A percentile compares a stretch with the other conserved stretches of the same genome.
Evolutionary conservation across 495 filamentous ascomycete genomes (phyloP).

Genomic region (Neurospora sp.): DNA sequence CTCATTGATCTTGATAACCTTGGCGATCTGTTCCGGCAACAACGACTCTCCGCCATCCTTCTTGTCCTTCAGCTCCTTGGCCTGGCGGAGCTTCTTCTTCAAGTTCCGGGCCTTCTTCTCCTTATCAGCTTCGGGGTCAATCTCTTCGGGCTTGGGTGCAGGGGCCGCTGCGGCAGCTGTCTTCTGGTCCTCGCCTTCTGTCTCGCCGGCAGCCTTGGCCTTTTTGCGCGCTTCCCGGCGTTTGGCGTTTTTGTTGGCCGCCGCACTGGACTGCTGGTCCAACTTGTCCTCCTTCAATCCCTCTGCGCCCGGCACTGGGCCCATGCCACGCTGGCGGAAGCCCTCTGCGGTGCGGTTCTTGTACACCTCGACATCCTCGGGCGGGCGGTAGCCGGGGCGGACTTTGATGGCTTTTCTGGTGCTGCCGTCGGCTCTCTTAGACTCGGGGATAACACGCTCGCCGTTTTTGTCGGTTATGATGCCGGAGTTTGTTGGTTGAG

Average conservation of each 20-base stretch:
- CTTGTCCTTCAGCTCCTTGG: constrained; percentile 80
- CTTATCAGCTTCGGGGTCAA: constrained; percentile 64
- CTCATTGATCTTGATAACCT: constrained; percentile 94
- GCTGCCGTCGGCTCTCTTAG: constrained; percentile 74
- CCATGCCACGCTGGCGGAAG: constrained; percentile 71
- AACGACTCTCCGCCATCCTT: constrained; percentile 75
- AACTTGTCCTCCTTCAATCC: constrained; percentile 43
- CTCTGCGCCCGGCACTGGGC: constrained; percentile 70
- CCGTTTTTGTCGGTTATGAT: constrained; percentile 66
- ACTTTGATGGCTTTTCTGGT: constrained; percentile 86
- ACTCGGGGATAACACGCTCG: constrained; percentile 80
- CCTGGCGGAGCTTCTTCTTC: constrained; percentile 94
- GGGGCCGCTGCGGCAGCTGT: constrained; percentile 18
- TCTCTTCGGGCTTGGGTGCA: constrained; percentile 16
- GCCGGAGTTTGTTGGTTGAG: constrained; percentile 48
- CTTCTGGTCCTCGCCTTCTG: constrained; percentile 26
- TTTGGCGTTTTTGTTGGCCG: constrained; percentile 88
- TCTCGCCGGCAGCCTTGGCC: constrained; percentile 51
- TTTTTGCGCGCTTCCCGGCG: constrained; percentile 80
- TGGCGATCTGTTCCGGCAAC: constrained; percentile 91
- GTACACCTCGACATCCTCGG: constrained; percentile 94
- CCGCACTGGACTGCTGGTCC: constrained; percentile 31
- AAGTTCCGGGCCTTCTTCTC: constrained; percentile 89
- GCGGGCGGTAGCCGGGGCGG: constrained; percentile 83
- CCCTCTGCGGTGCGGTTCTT: constrained; percentile 82